phyloP scores from a whole-genome alignment of 805 yeast genomes.

The Candida insectorum region DNA sequence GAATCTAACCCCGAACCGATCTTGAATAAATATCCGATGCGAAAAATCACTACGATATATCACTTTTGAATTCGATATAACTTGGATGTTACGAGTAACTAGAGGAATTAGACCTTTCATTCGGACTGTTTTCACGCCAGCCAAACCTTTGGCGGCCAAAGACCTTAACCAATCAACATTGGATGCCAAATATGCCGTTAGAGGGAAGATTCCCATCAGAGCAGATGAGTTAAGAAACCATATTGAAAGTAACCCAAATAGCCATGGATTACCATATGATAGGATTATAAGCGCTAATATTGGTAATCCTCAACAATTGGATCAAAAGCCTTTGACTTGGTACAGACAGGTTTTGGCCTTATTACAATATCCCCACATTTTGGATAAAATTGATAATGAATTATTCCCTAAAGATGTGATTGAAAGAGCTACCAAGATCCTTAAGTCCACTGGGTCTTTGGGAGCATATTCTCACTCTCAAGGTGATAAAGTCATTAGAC shows the following conservation, averaged over 20 bases:
- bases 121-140: too few relatives aligned
- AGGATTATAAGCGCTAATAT: conserved; percentile 86
- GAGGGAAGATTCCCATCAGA: conserved; percentile 90
- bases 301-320: conserved; percentile 97
- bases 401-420: conserved; percentile 66
- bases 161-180: conserved; percentile 74
- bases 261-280: conserved; percentile 69
- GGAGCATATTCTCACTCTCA: conserved; percentile 97
- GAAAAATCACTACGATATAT: too few relatives aligned
- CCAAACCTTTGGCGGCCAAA: conserved; percentile 13
- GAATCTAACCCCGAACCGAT: too few relatives aligned
- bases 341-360: conserved; percentile 87
- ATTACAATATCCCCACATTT: conserved; percentile 76
- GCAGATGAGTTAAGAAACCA: conserved; percentile 78
- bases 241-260: conserved; percentile 44
- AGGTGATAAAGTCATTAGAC: conserved; percentile 71
- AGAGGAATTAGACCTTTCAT: too few relatives aligned
- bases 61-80: too few relatives aligned
- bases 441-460: conserved; percentile 68
- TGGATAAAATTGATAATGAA: conserved; percentile 27
- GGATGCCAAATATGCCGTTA: conserved; percentile 91
- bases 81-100: too few relatives aligned
- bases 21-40: too few relatives aligned
- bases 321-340: conserved; percentile 92
- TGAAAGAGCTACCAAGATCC: conserved; percentile 60